These are phyloP conservation scores for Penicillium waksmanii DNA, from an alignment of 495 filamentous ascomycete genomes.

Conservation along the genomic window DNA sequence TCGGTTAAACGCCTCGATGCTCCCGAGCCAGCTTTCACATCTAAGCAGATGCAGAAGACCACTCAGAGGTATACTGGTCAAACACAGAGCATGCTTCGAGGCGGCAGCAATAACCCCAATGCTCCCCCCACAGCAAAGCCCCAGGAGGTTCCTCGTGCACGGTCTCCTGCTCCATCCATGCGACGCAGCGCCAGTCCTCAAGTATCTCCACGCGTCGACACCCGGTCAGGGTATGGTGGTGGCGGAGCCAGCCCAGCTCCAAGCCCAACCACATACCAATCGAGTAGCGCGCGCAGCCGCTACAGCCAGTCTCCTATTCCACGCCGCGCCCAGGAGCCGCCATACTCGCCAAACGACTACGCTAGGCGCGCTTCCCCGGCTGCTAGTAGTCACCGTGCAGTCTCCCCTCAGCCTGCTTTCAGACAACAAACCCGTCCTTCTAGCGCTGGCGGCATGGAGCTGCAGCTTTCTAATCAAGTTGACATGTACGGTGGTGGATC, in stretches of 20 bases:
- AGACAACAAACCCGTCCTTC: slow-evolving; percentile 62
- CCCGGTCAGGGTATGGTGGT: slow-evolving; percentile 42
- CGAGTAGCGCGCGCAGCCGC: slow-evolving; percentile 44
- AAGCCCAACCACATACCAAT: slow-evolving; percentile 42
- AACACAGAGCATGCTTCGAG: slow-evolving; percentile 77
- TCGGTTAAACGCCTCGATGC: slow-evolving; percentile 80
- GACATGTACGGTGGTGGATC: slow-evolving; percentile 49
- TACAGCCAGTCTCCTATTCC: slow-evolving; percentile 47
- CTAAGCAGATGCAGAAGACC: slow-evolving; percentile 90
- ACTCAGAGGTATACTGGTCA: slow-evolving; percentile 85
- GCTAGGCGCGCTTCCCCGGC: slow-evolving; percentile 59
- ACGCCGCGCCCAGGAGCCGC: slow-evolving; percentile 60
- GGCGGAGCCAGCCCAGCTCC: slow-evolving; percentile 34
- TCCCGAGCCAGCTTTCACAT: slow-evolving; percentile 89
- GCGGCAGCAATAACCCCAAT: slow-evolving; percentile 38
- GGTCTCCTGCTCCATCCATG: slow-evolving; percentile 49
- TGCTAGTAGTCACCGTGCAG: slow-evolving; percentile 42
- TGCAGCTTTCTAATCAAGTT: slow-evolving; percentile 67
- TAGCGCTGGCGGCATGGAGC: slow-evolving; percentile 76
- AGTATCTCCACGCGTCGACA: slow-evolving; percentile 40
- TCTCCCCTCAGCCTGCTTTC: slow-evolving; percentile 63
- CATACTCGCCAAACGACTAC: slow-evolving; percentile 54
- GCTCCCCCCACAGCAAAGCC: slow-evolving; percentile 29
- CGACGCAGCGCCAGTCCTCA: slow-evolving; percentile 60
- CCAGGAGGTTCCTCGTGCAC: slow-evolving; percentile 49